These are phyloP conservation scores for Saxophila tyrrhenica DNA, from an alignment of 495 filamentous ascomycete species.

Conservation along the genomic window DNA sequence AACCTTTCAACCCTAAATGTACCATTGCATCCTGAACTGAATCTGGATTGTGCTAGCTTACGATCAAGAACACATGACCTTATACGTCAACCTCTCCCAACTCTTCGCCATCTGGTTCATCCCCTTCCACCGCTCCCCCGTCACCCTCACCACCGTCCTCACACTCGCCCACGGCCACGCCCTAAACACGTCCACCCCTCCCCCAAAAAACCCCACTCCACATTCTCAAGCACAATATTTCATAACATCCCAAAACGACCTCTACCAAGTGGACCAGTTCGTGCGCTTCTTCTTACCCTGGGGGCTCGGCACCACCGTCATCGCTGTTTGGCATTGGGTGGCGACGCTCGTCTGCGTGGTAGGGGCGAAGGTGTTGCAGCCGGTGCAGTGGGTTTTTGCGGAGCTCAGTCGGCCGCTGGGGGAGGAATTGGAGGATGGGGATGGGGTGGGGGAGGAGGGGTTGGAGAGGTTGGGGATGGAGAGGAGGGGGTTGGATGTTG, in stretches of 20 bases:
- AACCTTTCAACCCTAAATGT: too few relatives aligned
- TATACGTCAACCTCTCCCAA: constrained; percentile 63
- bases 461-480: neutral
- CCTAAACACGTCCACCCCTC: neutral
- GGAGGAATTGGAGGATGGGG: too few relatives aligned
- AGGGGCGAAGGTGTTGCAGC: neutral
- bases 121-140: constrained; percentile 57
- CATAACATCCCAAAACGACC: constrained; percentile 64
- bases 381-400: neutral
- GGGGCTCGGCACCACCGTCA: constrained; percentile 32
- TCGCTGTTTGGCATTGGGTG: constrained; percentile 48
- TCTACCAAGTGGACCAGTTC: constrained; percentile 72
- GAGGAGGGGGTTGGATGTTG: too few relatives aligned
- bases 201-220: constrained; percentile 15
- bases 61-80: constrained; percentile 48
- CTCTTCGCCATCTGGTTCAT: constrained; percentile 66
- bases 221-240: constrained; percentile 40
- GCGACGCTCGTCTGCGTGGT: constrained; percentile 52
- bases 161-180: constrained; percentile 34
- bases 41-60: too few relatives aligned
- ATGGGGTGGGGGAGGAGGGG: neutral
- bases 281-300: constrained; percentile 51
- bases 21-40: constrained; percentile 1
- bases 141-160: constrained; percentile 63
- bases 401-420: neutral